These are phyloP conservation scores for Metarhizium robertsii DNA, from an alignment of 2,329 filamentous ascomycete genomes.

Conservation along the genomic window DNA sequence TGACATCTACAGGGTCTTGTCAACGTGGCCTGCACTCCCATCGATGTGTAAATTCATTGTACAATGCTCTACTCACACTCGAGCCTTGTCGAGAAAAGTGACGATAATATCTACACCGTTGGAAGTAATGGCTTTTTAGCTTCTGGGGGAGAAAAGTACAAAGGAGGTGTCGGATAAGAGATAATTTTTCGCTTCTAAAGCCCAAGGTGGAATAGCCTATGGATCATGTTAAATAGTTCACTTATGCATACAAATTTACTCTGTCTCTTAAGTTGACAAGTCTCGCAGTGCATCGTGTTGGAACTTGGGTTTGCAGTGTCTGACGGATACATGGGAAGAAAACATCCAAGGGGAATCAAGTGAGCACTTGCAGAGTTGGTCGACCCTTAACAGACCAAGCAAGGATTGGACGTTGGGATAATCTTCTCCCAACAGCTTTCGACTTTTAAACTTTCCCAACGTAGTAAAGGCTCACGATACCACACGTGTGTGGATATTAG, in stretches of 20 bases:
- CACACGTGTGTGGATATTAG: too few relatives aligned
- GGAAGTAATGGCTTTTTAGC: background rate
- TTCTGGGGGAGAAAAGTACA: background rate
- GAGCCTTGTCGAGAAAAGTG: background rate
- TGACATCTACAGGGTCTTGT: background rate
- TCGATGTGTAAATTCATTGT: background rate
- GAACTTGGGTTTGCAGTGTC: too few relatives aligned
- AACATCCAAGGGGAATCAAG: too few relatives aligned
- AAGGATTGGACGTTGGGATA: too few relatives aligned
- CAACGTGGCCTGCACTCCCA: background rate
- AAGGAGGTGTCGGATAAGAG: background rate
- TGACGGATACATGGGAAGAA: too few relatives aligned
- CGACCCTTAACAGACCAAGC: too few relatives aligned
- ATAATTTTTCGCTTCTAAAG: background rate
- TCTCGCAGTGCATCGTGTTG: too few relatives aligned
- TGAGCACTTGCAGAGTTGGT: too few relatives aligned
- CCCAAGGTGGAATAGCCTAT: background rate
- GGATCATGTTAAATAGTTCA: background rate
- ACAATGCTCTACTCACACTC: background rate
- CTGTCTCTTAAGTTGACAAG: background rate
- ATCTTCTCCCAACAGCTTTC: too few relatives aligned
- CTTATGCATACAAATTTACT: background rate
- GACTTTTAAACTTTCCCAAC: too few relatives aligned
- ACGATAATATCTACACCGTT: background rate
- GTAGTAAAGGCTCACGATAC: too few relatives aligned